These are phyloP conservation scores for Neofusicoccum sp. DNA, from an alignment of 2,329 filamentous ascomycete species.

Conservation along the genomic window DNA sequence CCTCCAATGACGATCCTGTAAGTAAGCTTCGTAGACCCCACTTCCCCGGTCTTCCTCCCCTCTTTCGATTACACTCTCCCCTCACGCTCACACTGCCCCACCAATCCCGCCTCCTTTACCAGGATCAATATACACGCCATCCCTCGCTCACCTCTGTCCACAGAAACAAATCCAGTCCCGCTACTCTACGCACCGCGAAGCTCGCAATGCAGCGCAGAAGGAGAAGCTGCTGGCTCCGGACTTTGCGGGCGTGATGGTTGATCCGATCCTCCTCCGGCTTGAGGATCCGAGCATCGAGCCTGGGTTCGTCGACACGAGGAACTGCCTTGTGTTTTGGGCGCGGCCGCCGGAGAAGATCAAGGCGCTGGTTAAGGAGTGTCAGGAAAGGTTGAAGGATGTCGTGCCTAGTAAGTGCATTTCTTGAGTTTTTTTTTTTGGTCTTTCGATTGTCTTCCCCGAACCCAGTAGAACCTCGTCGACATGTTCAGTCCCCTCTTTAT, in stretches of 20 bases:
- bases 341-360: slow-evolving; percentile 74
- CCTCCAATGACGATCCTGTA: slow-evolving; percentile 69
- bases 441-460: not conserved
- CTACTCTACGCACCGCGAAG: slow-evolving; percentile 74
- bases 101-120: not conserved
- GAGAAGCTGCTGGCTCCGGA: slow-evolving; percentile 69
- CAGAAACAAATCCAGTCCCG: slow-evolving; percentile 69
- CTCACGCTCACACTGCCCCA: not conserved
- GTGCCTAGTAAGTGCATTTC: slow-evolving; percentile 65
- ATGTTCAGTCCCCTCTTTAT: too few relatives aligned
- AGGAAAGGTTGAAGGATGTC: slow-evolving; percentile 63
- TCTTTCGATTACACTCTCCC: not conserved
- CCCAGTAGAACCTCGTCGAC: too few relatives aligned
- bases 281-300: slow-evolving; percentile 65
- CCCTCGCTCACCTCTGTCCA: not conserved
- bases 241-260: slow-evolving; percentile 73
- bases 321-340: slow-evolving; percentile 89
- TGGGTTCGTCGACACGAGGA: slow-evolving; percentile 71
- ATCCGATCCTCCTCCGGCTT: slow-evolving; percentile 73
- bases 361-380: slow-evolving; percentile 67
- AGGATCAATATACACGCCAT: not conserved
- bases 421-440: not conserved
- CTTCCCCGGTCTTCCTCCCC: not conserved
- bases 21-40: slow-evolving; percentile 26
- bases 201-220: slow-evolving; percentile 75